Conservation (phyloP, 2,329 filamentous ascomycete genomes). For the Colletotrichum sp. region DNA sequence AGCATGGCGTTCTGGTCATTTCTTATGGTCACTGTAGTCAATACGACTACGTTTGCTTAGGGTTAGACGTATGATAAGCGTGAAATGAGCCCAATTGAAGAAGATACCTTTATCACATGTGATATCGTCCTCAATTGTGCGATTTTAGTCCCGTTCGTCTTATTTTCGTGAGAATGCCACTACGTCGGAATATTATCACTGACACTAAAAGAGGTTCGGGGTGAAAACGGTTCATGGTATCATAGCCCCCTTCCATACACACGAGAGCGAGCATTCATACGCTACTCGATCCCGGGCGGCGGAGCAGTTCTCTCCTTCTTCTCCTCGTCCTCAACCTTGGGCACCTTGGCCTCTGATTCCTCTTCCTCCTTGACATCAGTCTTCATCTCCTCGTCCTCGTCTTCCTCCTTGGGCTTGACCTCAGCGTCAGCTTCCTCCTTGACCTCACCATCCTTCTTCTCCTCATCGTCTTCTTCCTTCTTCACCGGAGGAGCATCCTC, state of each 20-base stretch:
- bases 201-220: background rate
- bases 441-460: conserved; percentile 24
- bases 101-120: background rate
- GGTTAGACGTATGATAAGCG: background rate
- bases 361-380: background rate
- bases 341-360: background rate
- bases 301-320: background rate
- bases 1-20: background rate
- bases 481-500: conserved; percentile 11
- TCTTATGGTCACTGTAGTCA: background rate
- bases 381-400: conserved; percentile 3
- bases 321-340: background rate
- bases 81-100: background rate
- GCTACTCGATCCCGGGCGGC: background rate
- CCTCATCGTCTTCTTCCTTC: conserved; percentile 21
- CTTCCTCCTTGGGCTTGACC: background rate
- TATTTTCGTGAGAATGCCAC: background rate
- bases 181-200: background rate
- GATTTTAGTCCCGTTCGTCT: background rate
- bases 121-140: background rate
- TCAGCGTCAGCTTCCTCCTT: background rate
- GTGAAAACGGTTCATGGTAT: conserved; percentile 15
- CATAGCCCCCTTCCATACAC: background rate
- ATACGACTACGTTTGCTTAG: too few relatives aligned
- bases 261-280: background rate